These are phyloP conservation scores for Scleroderma citrinum DNA, from an alignment of 768 basidiomycete genomes.

Conservation along the genomic window DNA sequence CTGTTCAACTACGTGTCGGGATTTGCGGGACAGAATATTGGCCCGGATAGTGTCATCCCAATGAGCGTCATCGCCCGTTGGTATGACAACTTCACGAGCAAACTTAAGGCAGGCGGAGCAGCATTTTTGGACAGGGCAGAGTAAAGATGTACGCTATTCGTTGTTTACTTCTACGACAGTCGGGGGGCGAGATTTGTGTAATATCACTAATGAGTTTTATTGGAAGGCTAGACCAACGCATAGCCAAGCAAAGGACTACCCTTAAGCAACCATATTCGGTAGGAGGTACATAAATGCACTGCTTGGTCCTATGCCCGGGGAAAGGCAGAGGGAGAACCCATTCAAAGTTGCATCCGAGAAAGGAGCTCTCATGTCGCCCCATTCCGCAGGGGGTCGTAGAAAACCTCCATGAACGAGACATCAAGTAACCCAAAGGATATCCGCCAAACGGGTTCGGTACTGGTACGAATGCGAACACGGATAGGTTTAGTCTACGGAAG, in stretches of 20 bases:
- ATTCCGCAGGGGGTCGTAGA: neutral
- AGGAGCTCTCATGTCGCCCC: neutral
- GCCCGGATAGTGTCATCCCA: conserved; percentile 50
- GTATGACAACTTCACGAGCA: conserved; percentile 63
- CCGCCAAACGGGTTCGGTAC: neutral
- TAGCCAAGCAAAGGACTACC: too few relatives aligned
- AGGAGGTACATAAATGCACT: too few relatives aligned
- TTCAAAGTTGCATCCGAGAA: neutral
- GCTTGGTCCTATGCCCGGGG: neutral
- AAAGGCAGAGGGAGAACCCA: neutral
- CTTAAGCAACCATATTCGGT: too few relatives aligned
- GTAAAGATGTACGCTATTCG: conserved; percentile 3
- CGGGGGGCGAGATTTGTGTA: too few relatives aligned
- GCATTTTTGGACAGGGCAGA: conserved; percentile 52
- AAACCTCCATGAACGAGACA: neutral
- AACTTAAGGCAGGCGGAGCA: conserved; percentile 52
- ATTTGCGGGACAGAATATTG: conserved; percentile 42
- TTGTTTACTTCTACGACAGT: neutral
- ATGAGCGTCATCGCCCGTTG: conserved; percentile 60
- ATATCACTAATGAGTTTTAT: too few relatives aligned
- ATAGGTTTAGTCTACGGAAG: too few relatives aligned
- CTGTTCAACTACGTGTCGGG: conserved; percentile 71
- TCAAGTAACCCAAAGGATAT: neutral
- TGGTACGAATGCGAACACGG: neutral
- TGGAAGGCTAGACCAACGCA: too few relatives aligned